Evolutionary conservation across 257 asterid genomes (phyloP).

Genomic region (Oldenlandia corymbosa): DNA sequence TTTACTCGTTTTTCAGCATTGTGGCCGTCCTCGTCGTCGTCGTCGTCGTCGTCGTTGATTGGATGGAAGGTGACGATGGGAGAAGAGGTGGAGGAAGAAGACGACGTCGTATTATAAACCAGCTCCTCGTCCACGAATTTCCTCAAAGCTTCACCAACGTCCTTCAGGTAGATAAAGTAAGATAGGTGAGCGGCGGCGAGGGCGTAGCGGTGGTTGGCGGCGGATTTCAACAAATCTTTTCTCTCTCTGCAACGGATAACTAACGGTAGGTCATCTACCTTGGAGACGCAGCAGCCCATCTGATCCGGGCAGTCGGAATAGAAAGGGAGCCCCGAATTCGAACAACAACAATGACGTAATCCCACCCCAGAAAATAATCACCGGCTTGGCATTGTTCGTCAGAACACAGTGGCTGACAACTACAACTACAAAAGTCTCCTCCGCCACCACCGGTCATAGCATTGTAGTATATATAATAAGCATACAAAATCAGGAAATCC

Average conservation of each 20-base stretch:
- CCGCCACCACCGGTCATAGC: conserved; percentile 24
- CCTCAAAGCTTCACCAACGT: conserved; percentile 87
- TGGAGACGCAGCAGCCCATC: conserved; percentile 90
- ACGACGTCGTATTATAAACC: conserved; percentile 30
- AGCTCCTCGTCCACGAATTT: conserved; percentile 90
- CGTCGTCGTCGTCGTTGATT: conserved; percentile 16
- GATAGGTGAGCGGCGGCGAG: conserved; percentile 90
- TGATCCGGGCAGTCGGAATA: neutral
- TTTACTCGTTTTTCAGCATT: conserved; percentile 2
- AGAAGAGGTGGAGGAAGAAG: conserved; percentile 58
- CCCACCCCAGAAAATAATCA: neutral
- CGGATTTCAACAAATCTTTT: conserved; percentile 65
- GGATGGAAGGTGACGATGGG: conserved; percentile 66
- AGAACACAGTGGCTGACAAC: neutral
- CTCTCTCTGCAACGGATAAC: conserved; percentile 86
- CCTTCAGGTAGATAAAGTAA: conserved; percentile 70
- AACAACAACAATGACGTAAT: conserved; percentile 2
- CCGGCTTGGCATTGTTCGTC: conserved; percentile 1
- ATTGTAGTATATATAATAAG: no score
- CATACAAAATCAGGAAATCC: no score
- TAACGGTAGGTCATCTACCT: conserved; percentile 62
- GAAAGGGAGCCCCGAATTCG: conserved; percentile 4
- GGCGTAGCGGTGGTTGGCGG: conserved; percentile 84
- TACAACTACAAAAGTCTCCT: neutral
- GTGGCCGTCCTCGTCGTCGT: neutral